These are phyloP conservation scores for Eragrostis curvula DNA, from an alignment of 176 grass and related monocot species.

Conservation along the genomic window DNA sequence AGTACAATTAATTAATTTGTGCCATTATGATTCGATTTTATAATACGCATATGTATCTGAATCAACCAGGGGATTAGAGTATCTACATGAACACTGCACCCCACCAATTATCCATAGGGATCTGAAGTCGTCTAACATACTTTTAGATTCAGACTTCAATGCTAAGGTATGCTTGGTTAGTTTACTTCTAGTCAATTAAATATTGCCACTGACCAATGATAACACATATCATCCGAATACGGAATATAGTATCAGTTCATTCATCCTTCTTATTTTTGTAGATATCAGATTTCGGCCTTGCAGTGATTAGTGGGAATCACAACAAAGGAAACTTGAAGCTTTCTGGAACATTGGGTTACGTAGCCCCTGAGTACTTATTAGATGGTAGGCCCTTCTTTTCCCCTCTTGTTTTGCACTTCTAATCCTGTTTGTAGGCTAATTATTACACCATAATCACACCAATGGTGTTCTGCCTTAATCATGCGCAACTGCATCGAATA, in stretches of 20 bases:
- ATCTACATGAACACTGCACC: slow-evolving; percentile 90
- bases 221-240: background rate
- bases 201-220: slow-evolving; percentile 29
- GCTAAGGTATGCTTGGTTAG: slow-evolving; percentile 70
- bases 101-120: slow-evolving; percentile 96
- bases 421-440: slow-evolving; percentile 1
- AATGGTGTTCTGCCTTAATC: slow-evolving; percentile 6
- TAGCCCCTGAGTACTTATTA: slow-evolving; percentile 94
- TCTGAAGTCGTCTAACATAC: slow-evolving; percentile 96
- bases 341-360: slow-evolving; percentile 84
- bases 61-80: slow-evolving; percentile 87
- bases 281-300: slow-evolving; percentile 97
- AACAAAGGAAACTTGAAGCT: slow-evolving; percentile 81
- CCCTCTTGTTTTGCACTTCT: background rate
- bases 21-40: slow-evolving; percentile 26
- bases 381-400: slow-evolving; percentile 54
- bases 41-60: slow-evolving; percentile 43
- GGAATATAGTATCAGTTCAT: background rate
- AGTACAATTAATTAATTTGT: slow-evolving; percentile 11
- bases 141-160: slow-evolving; percentile 89
- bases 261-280: slow-evolving; percentile 30
- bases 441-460: background rate
- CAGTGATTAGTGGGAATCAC: slow-evolving; percentile 70
- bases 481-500: slow-evolving; percentile 32
- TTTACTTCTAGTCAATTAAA: slow-evolving; percentile 26